Conservation (phyloP, 2,329 filamentous ascomycete species). For the Sphaceloma murrayae region DNA sequence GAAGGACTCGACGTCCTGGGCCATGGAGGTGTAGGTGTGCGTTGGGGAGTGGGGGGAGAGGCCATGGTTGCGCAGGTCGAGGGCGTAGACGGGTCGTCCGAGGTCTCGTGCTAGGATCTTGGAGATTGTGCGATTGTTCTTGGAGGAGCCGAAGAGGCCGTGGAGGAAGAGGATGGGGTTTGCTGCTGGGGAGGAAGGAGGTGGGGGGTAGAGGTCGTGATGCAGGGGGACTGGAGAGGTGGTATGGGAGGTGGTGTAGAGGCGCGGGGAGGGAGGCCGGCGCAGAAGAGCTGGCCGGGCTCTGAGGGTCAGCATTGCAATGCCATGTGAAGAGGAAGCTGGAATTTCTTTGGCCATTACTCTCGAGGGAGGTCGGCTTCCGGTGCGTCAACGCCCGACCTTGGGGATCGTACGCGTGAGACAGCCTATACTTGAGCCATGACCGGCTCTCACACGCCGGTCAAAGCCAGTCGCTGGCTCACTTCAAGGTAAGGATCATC, state of each 20-base stretch:
- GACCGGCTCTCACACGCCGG: no score
- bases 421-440: neutral
- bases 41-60: slow-evolving; percentile 66
- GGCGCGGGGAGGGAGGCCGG: neutral
- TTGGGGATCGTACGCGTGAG: neutral
- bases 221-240: slow-evolving; percentile 36
- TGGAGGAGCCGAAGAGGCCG: slow-evolving; percentile 88
- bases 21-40: slow-evolving; percentile 77
- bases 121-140: slow-evolving; percentile 79
- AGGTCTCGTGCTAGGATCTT: slow-evolving; percentile 76
- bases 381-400: neutral
- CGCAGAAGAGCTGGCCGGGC: slow-evolving; percentile 11
- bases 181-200: slow-evolving; percentile 30
- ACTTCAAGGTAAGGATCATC: neutral
- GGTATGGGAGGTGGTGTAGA: slow-evolving; percentile 12
- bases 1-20: slow-evolving; percentile 72
- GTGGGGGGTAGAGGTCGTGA: slow-evolving; percentile 59
- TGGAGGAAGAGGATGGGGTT: slow-evolving; percentile 79
- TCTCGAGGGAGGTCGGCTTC: neutral
- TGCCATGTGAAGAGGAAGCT: neutral
- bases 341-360: slow-evolving; percentile 2
- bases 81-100: slow-evolving; percentile 67
- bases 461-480: no score
- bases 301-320: slow-evolving; percentile 4
- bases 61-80: slow-evolving; percentile 90